Evolutionary conservation across 805 yeast genomes (phyloP), one percentile per base, ranked within the genome.

Genomic region (Wickerhamomyces bisporus): DNA sequence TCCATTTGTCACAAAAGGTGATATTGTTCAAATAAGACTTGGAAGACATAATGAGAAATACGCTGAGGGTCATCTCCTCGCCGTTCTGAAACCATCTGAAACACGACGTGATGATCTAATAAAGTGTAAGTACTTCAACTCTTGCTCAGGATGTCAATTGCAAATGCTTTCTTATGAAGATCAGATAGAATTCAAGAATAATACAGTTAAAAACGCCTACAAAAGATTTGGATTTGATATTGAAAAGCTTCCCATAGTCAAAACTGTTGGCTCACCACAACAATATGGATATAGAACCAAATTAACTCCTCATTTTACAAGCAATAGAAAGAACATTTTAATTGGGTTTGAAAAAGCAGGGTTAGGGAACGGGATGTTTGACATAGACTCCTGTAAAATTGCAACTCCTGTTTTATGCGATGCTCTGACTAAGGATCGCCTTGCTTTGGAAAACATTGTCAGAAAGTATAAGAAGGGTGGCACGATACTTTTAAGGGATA

Each of bases 71-170:
- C 96, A 87, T 54, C 60, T 88, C 33, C 52, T 84, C 11, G 59
- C 67, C 20, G 71, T 86, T 3, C 44, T 65, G 4, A 34, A 56
- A 45, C 48, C 66, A 2, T 70, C 82, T 40, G 2, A 47, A 30
- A 25, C 58, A 68, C 53, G 86, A 45, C 61, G 75, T 19, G 70
- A 86, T 43, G 78, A 79, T 41, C 53, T 65, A 6, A 69, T 84
- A 34, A 73, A 77, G 35, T 75, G 76, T 46, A 69, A 75, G 47
- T 86, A 91, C 62, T 91, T 89, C 62, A 89, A 89, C 6, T 74
- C 75, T 44, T 89, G 97, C 57, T 85, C 95, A 1, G 98, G 98
- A 2, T 89, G 98, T 58, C 98, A 93, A 61, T 82, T 79, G 53
- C 98, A 91, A 55, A 79, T 78, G 63, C 63, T 87, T 21, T 65